Evolutionary conservation across 108 stramenopile genomes (phyloP), one percentile per base, ranked within the genome.

Genomic region (Stephanodiscus triporus): DNA sequence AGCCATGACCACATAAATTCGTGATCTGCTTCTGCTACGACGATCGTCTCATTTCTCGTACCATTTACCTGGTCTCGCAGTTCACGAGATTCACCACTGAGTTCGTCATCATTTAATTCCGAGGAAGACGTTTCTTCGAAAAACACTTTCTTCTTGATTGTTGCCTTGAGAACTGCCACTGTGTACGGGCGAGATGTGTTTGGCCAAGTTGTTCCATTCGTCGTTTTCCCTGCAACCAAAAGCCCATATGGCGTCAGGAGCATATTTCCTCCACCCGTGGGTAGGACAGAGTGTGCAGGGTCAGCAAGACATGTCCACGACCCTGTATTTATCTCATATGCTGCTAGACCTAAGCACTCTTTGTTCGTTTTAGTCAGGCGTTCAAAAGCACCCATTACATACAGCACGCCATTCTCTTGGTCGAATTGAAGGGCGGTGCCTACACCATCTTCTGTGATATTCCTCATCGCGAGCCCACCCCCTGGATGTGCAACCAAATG

Each of bases 1-100:
- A 98, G 75, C 97, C 97, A 98, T 27, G 93, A 90, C 97, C 97
- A 98, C 40, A 89, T 83, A 66, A 92, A 97, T 50, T 90, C 89
- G 43, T 91, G 90, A 26, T 74, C 75, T 22, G 77, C 73, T 27
- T 85, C 82, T 34, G 63, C 63, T 38, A 22, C 22, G 5, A 53
- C 57, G 74, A 36, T 71, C 42, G 17, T 80, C 29, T 38, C 70
- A 10, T 54, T 43, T 26, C 59, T 73, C 54, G 58, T 64, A 29
- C 79, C 75, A 19, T 73, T 61, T 1, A 51, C 22, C 38, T 51
- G 20, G 4, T 19, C 60, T 42, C 61, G 38, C 75, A 82, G n/a
- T 66, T 24, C 38, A 36, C 66, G 70, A 76, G 56, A 59, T 77
- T 47, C 23, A 13, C 50, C 49, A 59, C 54, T 16, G 17, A 42